Percentiles rank a stretch among this genome's conserved stretches.
Conservation (phyloP, 23 red algal species). For the Gracilaria vermiculophylla region DNA sequence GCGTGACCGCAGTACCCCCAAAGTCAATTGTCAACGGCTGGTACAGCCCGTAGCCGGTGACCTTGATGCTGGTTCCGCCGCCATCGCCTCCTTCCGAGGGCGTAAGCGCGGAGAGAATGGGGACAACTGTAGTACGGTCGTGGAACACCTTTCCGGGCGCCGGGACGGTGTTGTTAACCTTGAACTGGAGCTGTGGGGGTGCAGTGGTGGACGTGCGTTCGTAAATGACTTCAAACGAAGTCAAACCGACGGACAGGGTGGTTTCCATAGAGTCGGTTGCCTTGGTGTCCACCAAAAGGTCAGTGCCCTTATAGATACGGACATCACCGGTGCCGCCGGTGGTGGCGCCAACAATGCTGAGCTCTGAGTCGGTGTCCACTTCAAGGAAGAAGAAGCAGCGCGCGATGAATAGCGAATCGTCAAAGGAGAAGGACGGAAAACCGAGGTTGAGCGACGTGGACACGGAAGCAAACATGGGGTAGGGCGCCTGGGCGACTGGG, state of each 20-base stretch:
- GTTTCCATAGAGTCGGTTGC: constrained; percentile 4
- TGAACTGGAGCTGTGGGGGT: constrained; percentile 20
- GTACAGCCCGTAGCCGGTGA: constrained; percentile 45
- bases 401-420: constrained; percentile 25
- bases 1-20: neutral
- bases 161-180: constrained; percentile 23
- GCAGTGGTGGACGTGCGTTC: constrained; percentile 1
- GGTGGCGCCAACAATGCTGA: neutral
- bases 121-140: constrained; percentile 45
- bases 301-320: constrained; percentile 38
- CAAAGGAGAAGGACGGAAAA: constrained; percentile 37
- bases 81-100: constrained; percentile 21
- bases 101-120: constrained; percentile 28
- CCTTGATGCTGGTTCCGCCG: constrained; percentile 33
- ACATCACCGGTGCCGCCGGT: constrained; percentile 33
- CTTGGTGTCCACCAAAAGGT: constrained; percentile 38
- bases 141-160: neutral
- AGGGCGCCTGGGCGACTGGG: neutral
- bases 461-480: constrained; percentile 21
- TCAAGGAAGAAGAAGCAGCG: constrained; percentile 65
- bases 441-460: neutral
- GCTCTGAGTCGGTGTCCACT: constrained; percentile 18
- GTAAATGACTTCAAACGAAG: constrained; percentile 56
- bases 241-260: constrained; percentile 21
- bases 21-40: constrained; percentile 30